These are phyloP conservation scores for Neofusicoccum parvum DNA, from an alignment of 2,329 filamentous ascomycete genomes.

Conservation along the genomic window DNA sequence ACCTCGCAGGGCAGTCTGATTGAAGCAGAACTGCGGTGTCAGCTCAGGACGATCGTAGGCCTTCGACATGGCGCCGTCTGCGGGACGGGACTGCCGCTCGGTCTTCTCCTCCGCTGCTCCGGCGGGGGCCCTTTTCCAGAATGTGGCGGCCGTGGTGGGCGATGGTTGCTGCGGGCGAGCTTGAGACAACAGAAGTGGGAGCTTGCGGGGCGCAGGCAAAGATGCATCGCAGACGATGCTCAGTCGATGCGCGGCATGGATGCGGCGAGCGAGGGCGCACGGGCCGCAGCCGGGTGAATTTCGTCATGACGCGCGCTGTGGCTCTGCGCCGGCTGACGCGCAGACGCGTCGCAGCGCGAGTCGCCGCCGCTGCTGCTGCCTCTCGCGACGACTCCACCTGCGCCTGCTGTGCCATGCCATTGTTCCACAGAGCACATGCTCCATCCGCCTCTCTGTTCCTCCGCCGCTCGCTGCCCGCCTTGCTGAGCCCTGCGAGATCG, in stretches of 20 bases:
- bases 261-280: neutral
- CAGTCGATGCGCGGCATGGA: constrained; percentile 11
- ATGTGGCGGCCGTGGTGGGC: constrained; percentile 22
- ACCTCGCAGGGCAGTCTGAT: constrained; percentile 54
- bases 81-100: neutral
- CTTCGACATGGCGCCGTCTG: constrained; percentile 41
- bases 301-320: constrained; percentile 20
- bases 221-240: neutral
- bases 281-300: neutral
- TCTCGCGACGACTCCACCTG: constrained; percentile 21
- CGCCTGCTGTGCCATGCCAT: constrained; percentile 4
- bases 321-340: constrained; percentile 32
- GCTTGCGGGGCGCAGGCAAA: neutral
- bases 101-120: constrained; percentile 11
- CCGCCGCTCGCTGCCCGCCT: constrained; percentile 7
- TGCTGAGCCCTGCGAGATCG: neutral
- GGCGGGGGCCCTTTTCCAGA: constrained; percentile 22
- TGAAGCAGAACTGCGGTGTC: constrained; percentile 56
- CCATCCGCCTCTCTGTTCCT: neutral
- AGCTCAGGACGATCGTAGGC: constrained; percentile 43
- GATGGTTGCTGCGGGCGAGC: neutral
- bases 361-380: constrained; percentile 26
- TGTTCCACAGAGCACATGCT: neutral
- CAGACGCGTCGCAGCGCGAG: constrained; percentile 27
- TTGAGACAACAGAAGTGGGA: neutral